These are phyloP conservation scores for Candida saitoana DNA, from an alignment of 805 yeast species.

Conservation along the genomic window DNA sequence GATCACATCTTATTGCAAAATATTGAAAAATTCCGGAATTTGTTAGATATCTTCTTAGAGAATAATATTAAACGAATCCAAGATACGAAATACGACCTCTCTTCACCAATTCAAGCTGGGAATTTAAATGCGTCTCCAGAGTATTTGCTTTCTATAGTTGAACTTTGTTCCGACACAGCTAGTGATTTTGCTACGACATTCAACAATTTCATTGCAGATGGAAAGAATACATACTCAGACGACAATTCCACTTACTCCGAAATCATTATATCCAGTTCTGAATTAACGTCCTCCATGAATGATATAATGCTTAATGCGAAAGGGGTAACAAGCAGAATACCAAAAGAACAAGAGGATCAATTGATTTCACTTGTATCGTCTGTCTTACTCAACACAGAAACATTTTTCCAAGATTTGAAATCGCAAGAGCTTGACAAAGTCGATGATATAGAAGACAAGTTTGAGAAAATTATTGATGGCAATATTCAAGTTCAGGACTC, in stretches of 20 bases:
- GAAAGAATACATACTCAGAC: conserved; percentile 43
- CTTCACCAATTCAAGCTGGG: conserved; percentile 80
- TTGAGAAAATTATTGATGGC: conserved; percentile 72
- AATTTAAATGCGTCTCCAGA: conserved; percentile 72
- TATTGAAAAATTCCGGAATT: conserved; percentile 43
- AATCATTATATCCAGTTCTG: conserved; percentile 59
- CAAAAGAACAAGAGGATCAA: conserved; percentile 51
- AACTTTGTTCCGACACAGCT: conserved; percentile 63
- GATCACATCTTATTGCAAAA: conserved; percentile 49
- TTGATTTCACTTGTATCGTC: conserved; percentile 47
- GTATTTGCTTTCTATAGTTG: conserved; percentile 62
- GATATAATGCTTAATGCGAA: conserved; percentile 65
- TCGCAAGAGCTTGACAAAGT: conserved; percentile 49
- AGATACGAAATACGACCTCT: conserved; percentile 63
- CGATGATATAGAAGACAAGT: conserved; percentile 56
- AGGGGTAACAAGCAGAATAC: conserved; percentile 58
- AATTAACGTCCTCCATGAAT: conserved; percentile 55
- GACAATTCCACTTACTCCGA: conserved; percentile 54
- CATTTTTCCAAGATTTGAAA: conserved; percentile 56
- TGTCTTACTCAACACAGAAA: conserved; percentile 57
- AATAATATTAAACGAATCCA: conserved; percentile 72
- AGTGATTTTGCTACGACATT: conserved; percentile 79
- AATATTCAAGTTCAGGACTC: conserved; percentile 71
- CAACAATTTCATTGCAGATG: conserved; percentile 73
- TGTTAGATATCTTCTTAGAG: conserved; percentile 67